Percentiles rank a stretch among this genome's conserved stretches.
phyloP scores from a whole-genome alignment of 1,284 basidiomycete genomes.

The Trametes versicolor region DNA sequence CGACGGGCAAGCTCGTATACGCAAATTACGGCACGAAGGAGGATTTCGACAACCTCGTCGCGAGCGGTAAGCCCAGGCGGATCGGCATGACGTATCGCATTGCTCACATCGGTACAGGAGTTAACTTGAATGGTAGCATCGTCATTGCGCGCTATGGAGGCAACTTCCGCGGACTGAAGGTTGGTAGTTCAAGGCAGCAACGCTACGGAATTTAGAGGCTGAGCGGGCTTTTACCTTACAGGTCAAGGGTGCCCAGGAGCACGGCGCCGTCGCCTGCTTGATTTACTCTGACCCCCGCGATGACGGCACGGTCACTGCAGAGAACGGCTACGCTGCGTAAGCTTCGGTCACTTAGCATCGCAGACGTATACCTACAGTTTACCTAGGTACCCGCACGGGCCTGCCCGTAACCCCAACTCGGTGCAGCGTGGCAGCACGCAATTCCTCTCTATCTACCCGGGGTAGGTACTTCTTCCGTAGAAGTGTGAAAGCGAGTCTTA shows the following conservation, averaged over 20 bases:
- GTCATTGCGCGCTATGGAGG: slow-evolving; percentile 85
- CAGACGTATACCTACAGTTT: background rate
- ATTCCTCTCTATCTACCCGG: slow-evolving; percentile 82
- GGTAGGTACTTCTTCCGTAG: slow-evolving; percentile 18
- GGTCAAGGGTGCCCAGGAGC: slow-evolving; percentile 85
- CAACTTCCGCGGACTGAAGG: slow-evolving; percentile 88
- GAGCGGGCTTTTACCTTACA: slow-evolving; percentile 39
- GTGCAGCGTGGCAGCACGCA: slow-evolving; percentile 91
- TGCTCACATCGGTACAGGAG: slow-evolving; percentile 50
- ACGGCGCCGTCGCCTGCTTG: slow-evolving; percentile 75
- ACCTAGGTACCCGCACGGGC: slow-evolving; percentile 77
- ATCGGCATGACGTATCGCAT: background rate
- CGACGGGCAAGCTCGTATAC: slow-evolving; percentile 77
- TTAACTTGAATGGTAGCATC: slow-evolving; percentile 82
- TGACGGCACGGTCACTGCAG: slow-evolving; percentile 84
- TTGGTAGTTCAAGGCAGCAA: slow-evolving; percentile 34
- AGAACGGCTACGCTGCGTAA: slow-evolving; percentile 73
- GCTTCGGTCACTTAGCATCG: slow-evolving; percentile 1
- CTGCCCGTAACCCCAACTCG: slow-evolving; percentile 84
- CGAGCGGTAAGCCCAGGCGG: slow-evolving; percentile 32
- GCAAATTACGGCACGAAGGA: slow-evolving; percentile 84
- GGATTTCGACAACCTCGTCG: slow-evolving; percentile 47
- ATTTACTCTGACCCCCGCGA: slow-evolving; percentile 94
- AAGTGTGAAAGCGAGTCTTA: background rate
- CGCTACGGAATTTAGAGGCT: background rate